phyloP scores from a whole-genome alignment of 768 basidiomycete species.

The Harrya chromipes region DNA sequence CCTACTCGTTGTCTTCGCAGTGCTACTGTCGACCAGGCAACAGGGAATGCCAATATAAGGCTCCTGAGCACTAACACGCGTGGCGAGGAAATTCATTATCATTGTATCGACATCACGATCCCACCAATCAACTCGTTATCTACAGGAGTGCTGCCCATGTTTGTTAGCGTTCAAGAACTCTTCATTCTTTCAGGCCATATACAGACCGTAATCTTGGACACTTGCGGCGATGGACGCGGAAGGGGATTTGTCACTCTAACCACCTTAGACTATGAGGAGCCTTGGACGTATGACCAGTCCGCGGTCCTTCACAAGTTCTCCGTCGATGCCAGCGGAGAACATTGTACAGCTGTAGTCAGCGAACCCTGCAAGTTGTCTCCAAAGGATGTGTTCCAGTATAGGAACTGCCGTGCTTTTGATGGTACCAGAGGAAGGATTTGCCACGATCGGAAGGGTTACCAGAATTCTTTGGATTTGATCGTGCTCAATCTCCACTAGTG shows the following conservation, averaged over 20 bases:
- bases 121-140: not conserved
- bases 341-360: slow-evolving; percentile 10
- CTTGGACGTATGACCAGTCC: not conserved
- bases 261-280: not conserved
- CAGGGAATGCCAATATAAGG: slow-evolving; percentile 12
- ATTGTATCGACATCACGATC: slow-evolving; percentile 17
- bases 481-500: slow-evolving; percentile 16
- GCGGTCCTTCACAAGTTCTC: slow-evolving; percentile 17
- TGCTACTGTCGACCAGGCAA: slow-evolving; percentile 10
- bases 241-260: slow-evolving; percentile 16
- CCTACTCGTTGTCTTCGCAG: slow-evolving; percentile 13
- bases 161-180: slow-evolving; percentile 10
- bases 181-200: slow-evolving; percentile 15
- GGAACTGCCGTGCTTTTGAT: slow-evolving; percentile 10
- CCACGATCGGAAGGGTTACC: not conserved
- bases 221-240: slow-evolving; percentile 15
- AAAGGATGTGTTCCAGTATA: slow-evolving; percentile 5
- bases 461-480: slow-evolving; percentile 5
- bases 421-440: slow-evolving; percentile 21
- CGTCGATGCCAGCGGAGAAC: slow-evolving; percentile 18
- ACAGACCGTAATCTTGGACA: slow-evolving; percentile 1
- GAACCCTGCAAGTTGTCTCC: slow-evolving; percentile 8
- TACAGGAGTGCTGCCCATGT: slow-evolving; percentile 10
- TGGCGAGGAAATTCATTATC: slow-evolving; percentile 3
- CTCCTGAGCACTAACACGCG: slow-evolving; percentile 4